Conservation (phyloP, 352 stramenopile genomes). For the Phytophthora melonis region DNA sequence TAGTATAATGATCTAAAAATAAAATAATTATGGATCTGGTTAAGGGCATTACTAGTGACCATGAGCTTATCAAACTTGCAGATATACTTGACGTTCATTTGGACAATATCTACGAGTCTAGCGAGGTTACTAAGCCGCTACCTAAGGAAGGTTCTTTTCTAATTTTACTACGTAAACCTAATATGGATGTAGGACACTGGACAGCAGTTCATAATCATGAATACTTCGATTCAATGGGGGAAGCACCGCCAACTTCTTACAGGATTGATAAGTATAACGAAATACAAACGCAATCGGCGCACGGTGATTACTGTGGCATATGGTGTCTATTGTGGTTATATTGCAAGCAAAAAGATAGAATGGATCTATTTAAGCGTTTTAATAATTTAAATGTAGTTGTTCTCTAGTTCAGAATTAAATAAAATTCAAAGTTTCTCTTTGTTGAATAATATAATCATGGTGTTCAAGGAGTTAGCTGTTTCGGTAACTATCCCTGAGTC, state of each 20-base stretch:
- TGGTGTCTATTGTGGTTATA: neutral
- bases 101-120: neutral
- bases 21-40: neutral
- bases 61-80: neutral
- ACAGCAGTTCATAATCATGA: neutral
- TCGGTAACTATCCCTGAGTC: too few species aligned
- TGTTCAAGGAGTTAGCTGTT: too few species aligned
- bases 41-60: neutral
- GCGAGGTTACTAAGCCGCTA: slow-evolving; percentile 1
- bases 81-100: neutral
- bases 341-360: too few species aligned
- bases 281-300: too few species aligned
- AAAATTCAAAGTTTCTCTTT: too few species aligned
- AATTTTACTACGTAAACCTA: slow-evolving; percentile 5
- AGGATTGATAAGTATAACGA: neutral
- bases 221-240: neutral
- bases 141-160: neutral
- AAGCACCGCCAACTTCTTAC: neutral
- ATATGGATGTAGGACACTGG: slow-evolving; percentile 4
- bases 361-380: too few species aligned
- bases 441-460: too few species aligned
- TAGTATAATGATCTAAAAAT: too few species aligned
- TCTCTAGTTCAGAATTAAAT: too few species aligned
- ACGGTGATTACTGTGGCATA: neutral
- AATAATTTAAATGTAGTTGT: too few species aligned